Conservation (phyloP, 768 basidiomycete genomes). For the Gloeopeniophorella convolvens region DNA sequence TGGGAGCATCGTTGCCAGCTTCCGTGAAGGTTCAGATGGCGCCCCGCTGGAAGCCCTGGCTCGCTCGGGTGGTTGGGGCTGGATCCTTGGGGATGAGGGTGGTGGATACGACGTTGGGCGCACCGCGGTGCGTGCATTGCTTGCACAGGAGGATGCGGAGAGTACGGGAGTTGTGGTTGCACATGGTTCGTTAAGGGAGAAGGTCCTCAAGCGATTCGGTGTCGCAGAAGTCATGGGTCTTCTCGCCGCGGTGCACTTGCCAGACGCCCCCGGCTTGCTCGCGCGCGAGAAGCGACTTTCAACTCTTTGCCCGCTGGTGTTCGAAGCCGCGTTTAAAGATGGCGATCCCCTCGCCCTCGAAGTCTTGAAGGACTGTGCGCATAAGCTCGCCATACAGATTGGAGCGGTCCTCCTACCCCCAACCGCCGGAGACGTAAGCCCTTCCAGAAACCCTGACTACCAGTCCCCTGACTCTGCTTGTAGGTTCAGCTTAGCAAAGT, state of each 20-base stretch:
- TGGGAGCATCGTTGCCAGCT: slow-evolving; percentile 69
- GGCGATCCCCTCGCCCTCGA: slow-evolving; percentile 57
- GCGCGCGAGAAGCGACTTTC: slow-evolving; percentile 71
- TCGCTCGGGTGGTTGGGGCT: slow-evolving; percentile 14
- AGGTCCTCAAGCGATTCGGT: slow-evolving; percentile 50
- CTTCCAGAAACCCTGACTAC: not conserved
- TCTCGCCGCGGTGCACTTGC: slow-evolving; percentile 54
- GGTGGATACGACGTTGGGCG: slow-evolving; percentile 76
- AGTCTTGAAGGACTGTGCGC: slow-evolving; percentile 48
- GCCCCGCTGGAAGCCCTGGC: slow-evolving; percentile 9
- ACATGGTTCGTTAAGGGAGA: slow-evolving; percentile 33
- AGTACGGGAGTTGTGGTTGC: slow-evolving; percentile 24
- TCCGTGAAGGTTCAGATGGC: slow-evolving; percentile 32
- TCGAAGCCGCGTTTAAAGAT: slow-evolving; percentile 66
- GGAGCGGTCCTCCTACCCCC: slow-evolving; percentile 42
- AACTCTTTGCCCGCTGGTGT: slow-evolving; percentile 69
- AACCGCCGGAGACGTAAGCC: slow-evolving; percentile 6
- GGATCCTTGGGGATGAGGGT: slow-evolving; percentile 42
- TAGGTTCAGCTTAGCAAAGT: slow-evolving; percentile 27
- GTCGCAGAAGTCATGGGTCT: slow-evolving; percentile 56
- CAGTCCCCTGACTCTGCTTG: not conserved
- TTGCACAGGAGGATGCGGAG: slow-evolving; percentile 47
- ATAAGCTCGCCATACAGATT: slow-evolving; percentile 53
- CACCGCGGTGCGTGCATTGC: slow-evolving; percentile 64
- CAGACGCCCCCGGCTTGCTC: slow-evolving; percentile 42